Evolutionary conservation across 257 asterid species (phyloP).

Genomic region (Lycium ferocissimum): DNA sequence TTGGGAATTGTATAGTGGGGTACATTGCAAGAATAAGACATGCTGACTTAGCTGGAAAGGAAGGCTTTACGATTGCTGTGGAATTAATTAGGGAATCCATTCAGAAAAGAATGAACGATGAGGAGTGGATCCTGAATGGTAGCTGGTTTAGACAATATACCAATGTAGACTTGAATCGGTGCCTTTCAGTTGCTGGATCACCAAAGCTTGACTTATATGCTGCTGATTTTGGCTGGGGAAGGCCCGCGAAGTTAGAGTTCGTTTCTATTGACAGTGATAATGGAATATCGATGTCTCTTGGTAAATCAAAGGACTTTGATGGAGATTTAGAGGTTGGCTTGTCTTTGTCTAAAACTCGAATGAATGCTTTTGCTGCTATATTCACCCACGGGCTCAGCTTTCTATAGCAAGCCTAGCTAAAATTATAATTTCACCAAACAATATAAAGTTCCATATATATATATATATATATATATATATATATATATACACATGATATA

Average conservation of each 20-base stretch:
- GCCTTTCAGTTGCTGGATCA: constrained; percentile 33
- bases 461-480: no score
- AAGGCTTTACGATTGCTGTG: constrained; percentile 41
- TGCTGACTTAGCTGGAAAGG: constrained; percentile 34
- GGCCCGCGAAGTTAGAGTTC: constrained; percentile 27
- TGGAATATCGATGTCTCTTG: constrained; percentile 28
- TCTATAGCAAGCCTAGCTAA: background rate
- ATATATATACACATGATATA: no score
- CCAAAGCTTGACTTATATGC: constrained; percentile 34
- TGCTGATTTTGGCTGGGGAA: constrained; percentile 47
- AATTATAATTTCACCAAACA: no score
- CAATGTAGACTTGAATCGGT: rapidly evolving
- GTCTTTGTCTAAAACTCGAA: constrained; percentile 34
- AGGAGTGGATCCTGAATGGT: constrained; percentile 30
- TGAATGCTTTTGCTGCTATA: constrained; percentile 40
- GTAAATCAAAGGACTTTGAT: constrained; percentile 38
- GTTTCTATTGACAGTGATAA: constrained; percentile 35
- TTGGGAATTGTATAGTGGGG: constrained; percentile 44
- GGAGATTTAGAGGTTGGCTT: constrained; percentile 45
- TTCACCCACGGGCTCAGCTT: constrained; percentile 21
- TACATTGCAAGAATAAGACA: constrained; percentile 18
- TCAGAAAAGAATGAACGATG: background rate
- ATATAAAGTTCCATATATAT: no score
- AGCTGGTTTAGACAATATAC: background rate
- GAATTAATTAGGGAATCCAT: constrained; percentile 33